Evolutionary conservation across 352 stramenopile genomes (phyloP), one percentile per base, ranked within the genome.

Genomic region (Globisporangium uncinulatum): DNA sequence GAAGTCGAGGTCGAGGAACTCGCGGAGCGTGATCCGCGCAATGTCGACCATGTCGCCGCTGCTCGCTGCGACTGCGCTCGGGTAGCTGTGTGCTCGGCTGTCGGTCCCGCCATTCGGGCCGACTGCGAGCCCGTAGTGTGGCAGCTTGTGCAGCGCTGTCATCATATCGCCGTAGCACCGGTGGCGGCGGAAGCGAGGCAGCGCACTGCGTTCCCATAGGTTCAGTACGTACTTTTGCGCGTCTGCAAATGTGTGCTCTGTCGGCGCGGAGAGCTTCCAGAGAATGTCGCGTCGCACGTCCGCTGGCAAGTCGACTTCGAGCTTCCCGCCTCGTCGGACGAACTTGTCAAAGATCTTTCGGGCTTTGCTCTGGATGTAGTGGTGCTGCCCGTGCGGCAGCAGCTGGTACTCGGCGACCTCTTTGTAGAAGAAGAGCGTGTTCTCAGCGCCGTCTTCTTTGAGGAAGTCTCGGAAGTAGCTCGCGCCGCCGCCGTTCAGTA

Each of bases 321-420:
- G 60, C 39, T 86, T 75, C 20, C 57, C 79, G 11, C 76, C 79
- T 15, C 77, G 75, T 11, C 79, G 70, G 14, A 90, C 71, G 21
- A 80, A 90, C 52, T 76, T 81, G 56, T 90, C 78, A 41, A 90
- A 90, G 58, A 87, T 83, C 36, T 83, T 76, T 15, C 76, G 71
- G 4, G 79, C 79, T 15, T 83, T 77, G 66, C 73, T 83, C 34
- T 87, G 73, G 49, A 90, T 90, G 59, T 90, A 90, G 53, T 86
- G 73, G 24, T 69, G 71, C 56, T 90, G 78, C 21, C 74, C 75
- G 49, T 90, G 79, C 6, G 76, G 76, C 1, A 90, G 58, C 10
- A 81, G 54, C 57, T 90, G 76, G 54, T 87, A 90, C 57, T 90
- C 76, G 37, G 73, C 76, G 14, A 87, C 78, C 32, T 90, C 79